These are phyloP conservation scores for Colletotrichum lupini DNA, from an alignment of 2,329 filamentous ascomycete genomes.

Conservation along the genomic window DNA sequence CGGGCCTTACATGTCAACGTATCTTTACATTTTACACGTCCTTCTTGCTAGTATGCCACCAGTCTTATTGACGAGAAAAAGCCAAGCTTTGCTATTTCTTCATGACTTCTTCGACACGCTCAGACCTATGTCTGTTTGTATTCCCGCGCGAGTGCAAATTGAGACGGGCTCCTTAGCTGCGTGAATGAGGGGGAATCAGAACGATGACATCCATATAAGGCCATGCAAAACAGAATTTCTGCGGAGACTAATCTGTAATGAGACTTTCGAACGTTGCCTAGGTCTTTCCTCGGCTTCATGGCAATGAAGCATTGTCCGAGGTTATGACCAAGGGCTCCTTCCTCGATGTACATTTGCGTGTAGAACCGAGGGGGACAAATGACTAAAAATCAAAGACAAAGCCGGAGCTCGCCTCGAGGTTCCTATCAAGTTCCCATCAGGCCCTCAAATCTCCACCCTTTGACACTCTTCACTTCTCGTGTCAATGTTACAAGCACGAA, in stretches of 20 bases:
- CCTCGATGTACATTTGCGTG: not conserved
- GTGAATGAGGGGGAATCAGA: no score
- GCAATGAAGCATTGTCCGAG: not conserved
- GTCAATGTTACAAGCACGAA: not conserved
- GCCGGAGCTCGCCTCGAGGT: not conserved
- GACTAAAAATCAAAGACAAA: not conserved
- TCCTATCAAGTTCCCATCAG: not conserved
- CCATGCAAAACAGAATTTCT: constrained; percentile 4
- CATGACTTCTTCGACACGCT: not conserved
- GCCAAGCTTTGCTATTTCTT: not conserved
- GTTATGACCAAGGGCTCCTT: not conserved
- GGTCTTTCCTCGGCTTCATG: not conserved
- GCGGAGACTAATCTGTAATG: constrained; percentile 5
- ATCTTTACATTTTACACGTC: not conserved
- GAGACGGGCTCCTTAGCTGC: no score
- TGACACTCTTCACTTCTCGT: not conserved
- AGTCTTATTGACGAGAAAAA: not conserved
- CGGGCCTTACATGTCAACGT: not conserved
- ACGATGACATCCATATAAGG: not conserved
- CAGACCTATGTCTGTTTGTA: no score
- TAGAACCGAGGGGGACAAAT: not conserved
- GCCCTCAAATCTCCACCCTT: not conserved
- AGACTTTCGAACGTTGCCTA: not conserved
- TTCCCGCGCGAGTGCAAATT: no score
- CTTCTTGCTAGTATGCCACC: not conserved